phyloP scores from a whole-genome alignment of 73 alveolate species.

The Tetrahymena elliotti region DNA sequence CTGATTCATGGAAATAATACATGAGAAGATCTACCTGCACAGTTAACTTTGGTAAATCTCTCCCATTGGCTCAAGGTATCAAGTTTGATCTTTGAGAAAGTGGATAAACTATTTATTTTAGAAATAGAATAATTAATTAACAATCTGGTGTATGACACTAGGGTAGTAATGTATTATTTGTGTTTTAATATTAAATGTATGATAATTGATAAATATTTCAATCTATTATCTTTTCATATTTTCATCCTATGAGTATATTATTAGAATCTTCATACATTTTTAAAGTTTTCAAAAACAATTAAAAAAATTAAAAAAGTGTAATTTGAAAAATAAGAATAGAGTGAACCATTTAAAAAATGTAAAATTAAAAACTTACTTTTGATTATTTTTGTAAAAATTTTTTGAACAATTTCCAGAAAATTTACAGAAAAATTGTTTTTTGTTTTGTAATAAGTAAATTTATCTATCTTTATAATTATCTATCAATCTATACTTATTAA shows the following conservation, averaged over 20 bases:
- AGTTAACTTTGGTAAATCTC: conserved; percentile 56
- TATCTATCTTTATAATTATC: too few species aligned
- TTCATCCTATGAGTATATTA: too few species aligned
- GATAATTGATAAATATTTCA: not conserved
- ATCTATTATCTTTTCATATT: not conserved
- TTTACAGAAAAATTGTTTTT: not conserved
- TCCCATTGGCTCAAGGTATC: conserved; percentile 83
- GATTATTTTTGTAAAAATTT: too few species aligned
- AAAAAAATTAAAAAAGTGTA: not conserved
- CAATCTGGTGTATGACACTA: not conserved
- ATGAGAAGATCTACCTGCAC: conserved; percentile 91
- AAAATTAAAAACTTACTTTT: too few species aligned
- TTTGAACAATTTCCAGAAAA: not conserved
- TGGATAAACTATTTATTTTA: too few species aligned
- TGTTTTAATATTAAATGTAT: not conserved
- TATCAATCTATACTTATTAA: too few species aligned
- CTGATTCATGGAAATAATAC: conserved; percentile 89
- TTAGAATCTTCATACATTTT: too few species aligned
- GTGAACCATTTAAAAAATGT: too few species aligned
- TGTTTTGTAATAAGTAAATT: too few species aligned
- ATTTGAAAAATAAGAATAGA: not conserved
- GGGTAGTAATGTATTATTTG: not conserved
- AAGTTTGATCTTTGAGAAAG: conserved; percentile 58
- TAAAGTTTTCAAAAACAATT: too few species aligned
- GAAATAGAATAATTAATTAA: too few species aligned